Base-by-base conservation (phyloP, 148 eudicot genomes). In the Rhododendron molle region DNA sequence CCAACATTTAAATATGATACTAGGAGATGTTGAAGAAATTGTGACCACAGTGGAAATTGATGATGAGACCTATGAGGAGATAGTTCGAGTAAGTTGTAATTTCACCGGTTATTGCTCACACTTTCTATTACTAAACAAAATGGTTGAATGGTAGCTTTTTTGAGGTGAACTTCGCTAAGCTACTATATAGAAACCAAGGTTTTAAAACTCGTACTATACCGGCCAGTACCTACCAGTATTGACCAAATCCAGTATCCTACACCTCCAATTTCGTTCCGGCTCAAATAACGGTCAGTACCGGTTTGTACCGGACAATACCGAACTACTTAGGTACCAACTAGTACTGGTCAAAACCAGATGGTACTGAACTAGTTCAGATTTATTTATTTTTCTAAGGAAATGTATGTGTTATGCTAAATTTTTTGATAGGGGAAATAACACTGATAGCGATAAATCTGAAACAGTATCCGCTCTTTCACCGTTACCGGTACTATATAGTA, bases 1-100 rank as follows among this genome's bases (percentile, higher is more conserved):
- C 62, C 82, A 80, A 40, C 82, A 47, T 80, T 44, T 80, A 80
- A 80, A 80, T 80, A 80, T 80, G 82, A 80, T 80, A 28, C 82
- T 80, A 13, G 82, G 62, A 15, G 82, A 80, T 80, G 60, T 80
- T 50, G 62, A 80, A 30, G 82, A 80, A 80, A 50, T 80, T 80
- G 79, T 76, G 14, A 76, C 79, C 26, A 76, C 79, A 3, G 79
- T 76, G 49, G 79, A 76, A 49, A 76, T 76, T 38, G 79, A 76
- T 76, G 79, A 76, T 76, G 79, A 76, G 46, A 76, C 79, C 47
- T 76, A 76, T 21, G 79, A 76, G 47, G 79, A 76, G 26, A 76
- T 76, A 76, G 79, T 76, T 20, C 79, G 79, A 49, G 79, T 76
- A 20, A 76, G 79, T 76, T 20, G 21, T 76, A 15, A 20, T 38